A percentile compares a stretch with the other conserved stretches of the same genome.
phyloP scores from a whole-genome alignment of 2,329 filamentous ascomycete genomes.

The Sporothrix brasiliensis region DNA sequence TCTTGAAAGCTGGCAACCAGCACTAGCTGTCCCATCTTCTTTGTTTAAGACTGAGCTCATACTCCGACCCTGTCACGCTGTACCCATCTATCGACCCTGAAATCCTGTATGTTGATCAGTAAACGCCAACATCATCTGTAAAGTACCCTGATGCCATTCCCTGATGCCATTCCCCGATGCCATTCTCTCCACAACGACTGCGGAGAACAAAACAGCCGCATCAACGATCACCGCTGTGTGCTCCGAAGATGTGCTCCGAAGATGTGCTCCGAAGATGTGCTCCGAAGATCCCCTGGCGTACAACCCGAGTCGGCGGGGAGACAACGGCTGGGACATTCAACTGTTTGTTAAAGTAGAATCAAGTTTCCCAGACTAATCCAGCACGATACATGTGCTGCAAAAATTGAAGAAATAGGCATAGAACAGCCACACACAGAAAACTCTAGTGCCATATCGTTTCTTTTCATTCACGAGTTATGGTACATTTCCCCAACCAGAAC shows the following conservation, averaged over 20 bases:
- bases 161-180: too few species aligned
- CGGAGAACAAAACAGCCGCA: too few species aligned
- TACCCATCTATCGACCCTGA: neutral
- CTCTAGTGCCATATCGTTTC: neutral
- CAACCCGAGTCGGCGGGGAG: neutral
- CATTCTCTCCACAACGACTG: neutral
- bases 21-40: neutral
- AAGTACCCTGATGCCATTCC: too few species aligned
- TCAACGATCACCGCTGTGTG: too few species aligned
- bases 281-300: constrained; percentile 4
- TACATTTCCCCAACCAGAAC: constrained; percentile 19
- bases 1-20: neutral
- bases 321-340: neutral
- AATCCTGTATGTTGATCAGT: neutral
- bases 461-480: neutral
- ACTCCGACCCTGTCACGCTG: neutral
- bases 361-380: constrained; percentile 9
- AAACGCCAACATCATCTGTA: neutral
- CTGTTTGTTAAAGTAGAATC: neutral
- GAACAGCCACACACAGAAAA: constrained; percentile 6
- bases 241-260: too few species aligned
- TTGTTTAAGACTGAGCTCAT: neutral
- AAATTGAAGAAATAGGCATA: neutral
- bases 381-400: neutral
- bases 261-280: constrained; percentile 12